phyloP scores from a whole-genome alignment of 768 basidiomycete species.

The Boletus speciosus region DNA sequence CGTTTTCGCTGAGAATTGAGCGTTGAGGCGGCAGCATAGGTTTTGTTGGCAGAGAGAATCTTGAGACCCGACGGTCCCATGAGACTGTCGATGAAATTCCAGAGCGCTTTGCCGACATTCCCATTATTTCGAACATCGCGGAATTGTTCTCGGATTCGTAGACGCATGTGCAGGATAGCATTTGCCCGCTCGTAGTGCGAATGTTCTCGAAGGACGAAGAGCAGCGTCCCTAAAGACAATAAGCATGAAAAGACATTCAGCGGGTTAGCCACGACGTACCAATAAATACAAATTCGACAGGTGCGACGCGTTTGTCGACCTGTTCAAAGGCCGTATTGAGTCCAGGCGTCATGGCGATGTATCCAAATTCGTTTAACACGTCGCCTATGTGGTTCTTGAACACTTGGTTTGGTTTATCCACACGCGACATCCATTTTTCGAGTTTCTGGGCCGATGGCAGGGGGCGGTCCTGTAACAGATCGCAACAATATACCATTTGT shows the following conservation, averaged over 20 bases:
- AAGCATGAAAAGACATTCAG: background rate
- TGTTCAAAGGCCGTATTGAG: slow-evolving; percentile 49
- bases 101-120: slow-evolving; percentile 51
- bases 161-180: slow-evolving; percentile 57
- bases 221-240: slow-evolving; percentile 52
- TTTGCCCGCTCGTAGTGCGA: slow-evolving; percentile 46
- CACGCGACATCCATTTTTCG: slow-evolving; percentile 41
- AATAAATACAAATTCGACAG: slow-evolving; percentile 77
- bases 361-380: slow-evolving; percentile 52
- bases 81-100: slow-evolving; percentile 50
- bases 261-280: slow-evolving; percentile 40
- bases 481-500: slow-evolving; percentile 65
- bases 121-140: slow-evolving; percentile 65
- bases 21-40: background rate
- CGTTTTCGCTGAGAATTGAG: slow-evolving; percentile 30
- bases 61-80: slow-evolving; percentile 32
- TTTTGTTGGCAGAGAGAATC: slow-evolving; percentile 27
- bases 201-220: slow-evolving; percentile 49
- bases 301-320: slow-evolving; percentile 61
- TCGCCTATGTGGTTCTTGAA: slow-evolving; percentile 56
- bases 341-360: slow-evolving; percentile 41
- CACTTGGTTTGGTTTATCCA: slow-evolving; percentile 36
- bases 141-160: slow-evolving; percentile 50
- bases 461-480: slow-evolving; percentile 43
- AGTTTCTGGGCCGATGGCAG: slow-evolving; percentile 55